Conservation (phyloP, 2,329 filamentous ascomycete genomes). For the Cercospora sojina region DNA sequence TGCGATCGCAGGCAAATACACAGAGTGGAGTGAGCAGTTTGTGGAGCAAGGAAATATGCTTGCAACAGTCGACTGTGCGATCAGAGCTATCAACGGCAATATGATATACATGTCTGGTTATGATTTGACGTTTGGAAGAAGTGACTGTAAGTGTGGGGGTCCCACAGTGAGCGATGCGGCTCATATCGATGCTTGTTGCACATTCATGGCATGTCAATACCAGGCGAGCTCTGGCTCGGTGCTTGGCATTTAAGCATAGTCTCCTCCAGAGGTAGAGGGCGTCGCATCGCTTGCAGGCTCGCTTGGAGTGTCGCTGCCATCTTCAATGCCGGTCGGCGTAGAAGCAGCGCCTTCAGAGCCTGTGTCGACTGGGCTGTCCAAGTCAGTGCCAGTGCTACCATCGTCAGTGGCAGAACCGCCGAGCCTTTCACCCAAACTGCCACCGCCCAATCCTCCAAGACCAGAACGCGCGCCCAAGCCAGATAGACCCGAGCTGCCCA, state of each 20-base stretch:
- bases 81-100: not conserved
- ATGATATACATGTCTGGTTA: not conserved
- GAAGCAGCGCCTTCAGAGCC: not conserved
- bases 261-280: not conserved
- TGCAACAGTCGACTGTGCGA: too few relatives aligned
- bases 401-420: not conserved
- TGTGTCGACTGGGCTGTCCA: not conserved
- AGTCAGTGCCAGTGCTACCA: not conserved
- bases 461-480: conserved; percentile 11
- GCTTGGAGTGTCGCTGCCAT: not conserved
- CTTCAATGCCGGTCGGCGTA: not conserved
- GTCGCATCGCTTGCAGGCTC: not conserved
- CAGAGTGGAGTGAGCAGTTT: not conserved
- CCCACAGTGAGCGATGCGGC: not conserved
- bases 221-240: not conserved
- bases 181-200: not conserved
- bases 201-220: not conserved
- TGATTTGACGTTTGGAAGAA: not conserved
- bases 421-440: not conserved
- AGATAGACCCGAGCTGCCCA: conserved; percentile 1
- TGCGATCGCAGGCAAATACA: not conserved
- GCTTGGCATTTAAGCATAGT: not conserved
- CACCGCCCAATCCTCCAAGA: not conserved
- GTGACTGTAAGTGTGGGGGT: not conserved
- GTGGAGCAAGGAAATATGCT: not conserved